Evolutionary conservation across 2,329 filamentous ascomycete species (phyloP).

Genomic region (Beauveria scarabaeidicola): DNA sequence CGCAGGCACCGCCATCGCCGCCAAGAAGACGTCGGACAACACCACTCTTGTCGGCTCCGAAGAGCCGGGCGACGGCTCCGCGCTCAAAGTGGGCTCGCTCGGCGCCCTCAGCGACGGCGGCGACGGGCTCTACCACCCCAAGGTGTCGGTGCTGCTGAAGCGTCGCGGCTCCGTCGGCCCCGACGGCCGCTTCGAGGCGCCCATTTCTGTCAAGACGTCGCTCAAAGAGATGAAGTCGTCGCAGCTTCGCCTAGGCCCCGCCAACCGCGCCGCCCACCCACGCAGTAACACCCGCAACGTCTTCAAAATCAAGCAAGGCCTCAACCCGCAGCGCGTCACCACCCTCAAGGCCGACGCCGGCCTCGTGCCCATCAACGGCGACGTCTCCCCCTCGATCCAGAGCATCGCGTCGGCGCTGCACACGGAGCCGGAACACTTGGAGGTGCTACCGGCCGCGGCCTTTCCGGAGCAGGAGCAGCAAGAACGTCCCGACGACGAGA

Average conservation of each 20-base stretch:
- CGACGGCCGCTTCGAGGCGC: slow-evolving; percentile 40
- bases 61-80: slow-evolving; percentile 30
- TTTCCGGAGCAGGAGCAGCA: neutral
- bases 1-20: slow-evolving; percentile 23
- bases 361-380: neutral
- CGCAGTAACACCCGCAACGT: slow-evolving; percentile 51
- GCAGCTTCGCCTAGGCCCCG: slow-evolving; percentile 58
- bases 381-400: neutral
- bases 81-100: slow-evolving; percentile 27
- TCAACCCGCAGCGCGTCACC: slow-evolving; percentile 17
- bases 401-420: slow-evolving; percentile 2
- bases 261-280: slow-evolving; percentile 57
- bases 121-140: slow-evolving; percentile 35
- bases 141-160: slow-evolving; percentile 50
- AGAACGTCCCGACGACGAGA: slow-evolving; percentile 17
- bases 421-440: slow-evolving; percentile 7
- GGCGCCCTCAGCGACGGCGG: slow-evolving; percentile 30
- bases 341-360: slow-evolving; percentile 11
- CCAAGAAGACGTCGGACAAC: slow-evolving; percentile 23
- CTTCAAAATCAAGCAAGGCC: slow-evolving; percentile 56
- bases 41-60: slow-evolving; percentile 30
- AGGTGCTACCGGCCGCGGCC: slow-evolving; percentile 13
- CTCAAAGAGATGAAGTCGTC: slow-evolving; percentile 54
- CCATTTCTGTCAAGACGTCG: slow-evolving; percentile 50
- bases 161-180: slow-evolving; percentile 47